Base-by-base conservation (phyloP, 441 rosid genomes). In the Croton setiger region DNA sequence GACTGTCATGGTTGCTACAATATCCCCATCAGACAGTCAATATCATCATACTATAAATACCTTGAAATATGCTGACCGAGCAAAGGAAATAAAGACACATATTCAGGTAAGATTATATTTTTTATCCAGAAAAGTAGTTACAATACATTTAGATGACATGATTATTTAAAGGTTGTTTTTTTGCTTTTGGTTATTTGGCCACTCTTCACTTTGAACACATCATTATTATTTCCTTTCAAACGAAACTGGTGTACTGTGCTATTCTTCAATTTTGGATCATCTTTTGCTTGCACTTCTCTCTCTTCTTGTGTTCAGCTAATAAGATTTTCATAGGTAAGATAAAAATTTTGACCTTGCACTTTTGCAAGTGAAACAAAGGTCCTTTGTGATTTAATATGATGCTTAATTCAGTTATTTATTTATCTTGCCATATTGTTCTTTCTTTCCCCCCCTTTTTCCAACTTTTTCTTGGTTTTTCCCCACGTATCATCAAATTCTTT, bases 1-100 rank as follows among this genome's bases (percentile, higher is more conserved):
- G 69, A 81, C 89, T 54, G 87, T 93, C 76, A 91, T 93, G 97
- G 90, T 93, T 68, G 94, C 94, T 57, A 83, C 98, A 27, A 68
- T 93, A 80, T 93, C 98, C 68, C 97, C 97, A 17, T 92, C 90
- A 20, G 86, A 76, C 74, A 68, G 77, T 81, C 97, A 93, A 71
- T 93, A 91, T 80, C 92, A 88, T 84, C 98, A 93, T 69, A 91
- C 92, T 23, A 80, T 93, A 70, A 93, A 93, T 83, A 89, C 98
- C 67, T 68, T 93, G 82, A 93, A 89, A 82, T 91, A 93, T 86
- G 98, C 98, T 27, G 91, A 93, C 78, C 75, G 96, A 75, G 98
- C 97, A 49, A 93, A 94, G 82, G 96, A 94, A 83, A 91, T 94
- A 74, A 89, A 83, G 86, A 94, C 93, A 15, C 97, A 94, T 79